These are phyloP conservation scores for Ophiostoma piceae DNA, from an alignment of 2,329 filamentous ascomycete genomes.

Conservation along the genomic window DNA sequence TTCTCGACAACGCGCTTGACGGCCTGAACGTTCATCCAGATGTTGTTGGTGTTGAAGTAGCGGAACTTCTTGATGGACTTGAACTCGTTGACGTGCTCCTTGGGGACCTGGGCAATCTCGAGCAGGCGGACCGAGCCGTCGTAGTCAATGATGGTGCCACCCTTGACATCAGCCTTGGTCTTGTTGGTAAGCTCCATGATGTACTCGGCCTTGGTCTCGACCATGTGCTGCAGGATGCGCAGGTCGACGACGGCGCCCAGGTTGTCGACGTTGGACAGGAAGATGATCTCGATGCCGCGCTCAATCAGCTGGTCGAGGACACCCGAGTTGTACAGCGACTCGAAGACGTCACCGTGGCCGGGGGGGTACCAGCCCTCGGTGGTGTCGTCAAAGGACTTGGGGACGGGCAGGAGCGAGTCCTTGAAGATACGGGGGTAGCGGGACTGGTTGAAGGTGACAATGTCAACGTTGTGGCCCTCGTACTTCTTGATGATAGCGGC, in stretches of 20 bases:
- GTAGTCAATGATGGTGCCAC: constrained; percentile 99
- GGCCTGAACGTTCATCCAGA: constrained; percentile 97
- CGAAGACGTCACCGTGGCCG: constrained; percentile 98
- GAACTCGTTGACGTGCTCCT: constrained; percentile 99
- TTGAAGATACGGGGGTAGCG: constrained; percentile 96
- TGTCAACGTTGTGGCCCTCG: constrained; percentile 99
- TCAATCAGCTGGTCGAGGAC: constrained; percentile 94
- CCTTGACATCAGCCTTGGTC: constrained; percentile 99
- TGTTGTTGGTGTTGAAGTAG: constrained; percentile 99
- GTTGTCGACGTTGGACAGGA: constrained; percentile 99
- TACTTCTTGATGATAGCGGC: constrained; percentile 99
- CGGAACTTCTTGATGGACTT: constrained; percentile 99
- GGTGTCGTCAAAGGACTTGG: constrained; percentile 79
- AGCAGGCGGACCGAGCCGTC: constrained; percentile 94
- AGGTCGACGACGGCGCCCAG: constrained; percentile 95
- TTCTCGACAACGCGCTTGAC: constrained; percentile 99
- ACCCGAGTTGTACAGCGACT: constrained; percentile 98
- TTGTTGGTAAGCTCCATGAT: constrained; percentile 99
- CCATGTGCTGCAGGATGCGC: constrained; percentile 98
- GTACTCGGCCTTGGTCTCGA: constrained; percentile 94
- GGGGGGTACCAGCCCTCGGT: constrained; percentile 98
- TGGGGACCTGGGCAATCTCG: constrained; percentile 98
- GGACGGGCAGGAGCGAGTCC: constrained; percentile 93
- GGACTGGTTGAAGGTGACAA: constrained; percentile 99
- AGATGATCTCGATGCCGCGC: constrained; percentile 93